These are phyloP conservation scores for Ganoderma multipileum DNA, from an alignment of 1,284 basidiomycete species.

Conservation along the genomic window DNA sequence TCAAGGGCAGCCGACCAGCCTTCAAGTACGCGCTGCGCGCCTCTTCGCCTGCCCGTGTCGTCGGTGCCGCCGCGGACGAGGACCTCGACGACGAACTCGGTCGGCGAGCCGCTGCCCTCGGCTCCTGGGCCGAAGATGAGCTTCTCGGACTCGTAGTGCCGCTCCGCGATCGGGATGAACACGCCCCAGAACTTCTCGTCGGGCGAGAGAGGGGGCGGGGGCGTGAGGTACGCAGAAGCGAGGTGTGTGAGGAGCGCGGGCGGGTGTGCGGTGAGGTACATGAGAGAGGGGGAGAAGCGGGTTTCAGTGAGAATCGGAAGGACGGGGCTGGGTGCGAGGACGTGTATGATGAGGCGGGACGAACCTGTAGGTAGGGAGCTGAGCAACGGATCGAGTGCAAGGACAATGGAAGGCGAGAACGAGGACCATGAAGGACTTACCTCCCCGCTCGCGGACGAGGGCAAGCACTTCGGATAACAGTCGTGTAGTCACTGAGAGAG, in stretches of 20 bases:
- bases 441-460: conserved; percentile 50
- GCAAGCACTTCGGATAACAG: conserved; percentile 55
- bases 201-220: conserved; percentile 67
- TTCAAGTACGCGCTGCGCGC: conserved; percentile 66
- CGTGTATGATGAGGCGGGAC: conserved; percentile 73
- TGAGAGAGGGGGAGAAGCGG: conserved; percentile 69
- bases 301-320: conserved; percentile 64
- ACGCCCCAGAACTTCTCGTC: conserved; percentile 78
- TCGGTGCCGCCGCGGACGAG: conserved; percentile 52
- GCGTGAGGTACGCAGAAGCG: conserved; percentile 68
- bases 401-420: background rate
- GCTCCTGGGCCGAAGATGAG: conserved; percentile 65
- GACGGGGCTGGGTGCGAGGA: conserved; percentile 58
- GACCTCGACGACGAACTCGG: conserved; percentile 69
- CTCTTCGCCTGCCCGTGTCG: conserved; percentile 52
- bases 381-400: background rate
- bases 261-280: conserved; percentile 72
- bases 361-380: conserved; percentile 45
- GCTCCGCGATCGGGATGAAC: conserved; percentile 71
- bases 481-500: conserved; percentile 57
- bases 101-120: conserved; percentile 50
- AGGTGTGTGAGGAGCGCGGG: conserved; percentile 68
- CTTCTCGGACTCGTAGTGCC: conserved; percentile 62
- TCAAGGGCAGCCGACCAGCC: conserved; percentile 55
- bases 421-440: conserved; percentile 43